A percentile compares a stretch with the other conserved stretches of the same genome.
Evolutionary conservation across 2,329 filamentous ascomycete genomes (phyloP).

Genomic region (Colletotrichum sp.): DNA sequence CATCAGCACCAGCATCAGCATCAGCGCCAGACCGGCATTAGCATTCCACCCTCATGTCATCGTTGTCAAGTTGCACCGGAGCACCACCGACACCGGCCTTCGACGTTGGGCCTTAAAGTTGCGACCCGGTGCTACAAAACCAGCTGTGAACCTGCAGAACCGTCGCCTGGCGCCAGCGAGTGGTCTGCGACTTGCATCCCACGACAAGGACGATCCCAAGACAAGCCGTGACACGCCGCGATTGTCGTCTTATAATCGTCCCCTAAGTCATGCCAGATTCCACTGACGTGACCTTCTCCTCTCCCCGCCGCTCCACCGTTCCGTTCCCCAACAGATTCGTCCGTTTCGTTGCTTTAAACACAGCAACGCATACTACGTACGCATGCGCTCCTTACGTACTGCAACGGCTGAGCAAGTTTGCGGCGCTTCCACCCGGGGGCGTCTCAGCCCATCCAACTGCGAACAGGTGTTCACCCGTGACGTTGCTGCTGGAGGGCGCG

Average conservation of each 20-base stretch:
- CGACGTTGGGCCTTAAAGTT: not conserved
- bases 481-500: not conserved
- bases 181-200: constrained; percentile 5
- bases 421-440: not conserved
- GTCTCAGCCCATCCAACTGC: not conserved
- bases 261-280: constrained; percentile 15
- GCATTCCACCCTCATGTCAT: not conserved
- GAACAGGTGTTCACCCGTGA: constrained; percentile 8
- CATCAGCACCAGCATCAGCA: not conserved
- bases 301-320: constrained; percentile 3
- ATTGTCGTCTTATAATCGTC: constrained; percentile 18
- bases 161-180: not conserved
- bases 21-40: not conserved
- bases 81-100: constrained; percentile 6
- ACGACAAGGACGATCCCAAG: constrained; percentile 20
- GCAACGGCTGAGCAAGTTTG: not conserved
- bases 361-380: not conserved
- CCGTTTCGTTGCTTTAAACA: not conserved
- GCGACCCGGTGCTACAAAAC: not conserved
- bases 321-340: not conserved
- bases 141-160: not conserved
- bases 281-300: not conserved
- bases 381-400: not conserved
- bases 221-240: not conserved
- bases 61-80: not conserved